Percentiles rank a stretch among this genome's conserved stretches.
Evolutionary conservation across 306 rosid genomes (phyloP).

Genomic region (Vigna unguiculata): DNA sequence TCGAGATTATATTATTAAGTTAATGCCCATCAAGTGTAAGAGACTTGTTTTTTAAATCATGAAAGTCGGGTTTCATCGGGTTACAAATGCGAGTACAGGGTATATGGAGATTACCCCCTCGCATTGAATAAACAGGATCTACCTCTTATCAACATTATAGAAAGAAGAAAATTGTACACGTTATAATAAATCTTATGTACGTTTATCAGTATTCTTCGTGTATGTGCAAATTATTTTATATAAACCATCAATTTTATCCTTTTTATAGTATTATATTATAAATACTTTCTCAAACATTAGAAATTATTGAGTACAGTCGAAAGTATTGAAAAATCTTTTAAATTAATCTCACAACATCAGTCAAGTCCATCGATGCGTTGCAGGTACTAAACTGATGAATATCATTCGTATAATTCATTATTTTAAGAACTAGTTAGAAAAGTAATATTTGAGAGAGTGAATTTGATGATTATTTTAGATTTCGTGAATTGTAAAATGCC

Average conservation of each 20-base stretch:
- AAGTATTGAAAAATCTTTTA: not conserved
- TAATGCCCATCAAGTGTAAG: slow-evolving; percentile 19
- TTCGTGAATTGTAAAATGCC: not conserved
- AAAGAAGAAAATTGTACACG: not conserved
- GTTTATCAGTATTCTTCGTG: not conserved
- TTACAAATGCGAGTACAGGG: not conserved
- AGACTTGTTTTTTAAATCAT: not conserved
- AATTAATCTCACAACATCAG: not conserved
- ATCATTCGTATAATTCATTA: no score
- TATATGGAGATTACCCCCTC: not conserved
- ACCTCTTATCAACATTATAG: not conserved
- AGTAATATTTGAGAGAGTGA: no score
- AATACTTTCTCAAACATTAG: not conserved
- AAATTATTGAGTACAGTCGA: no score
- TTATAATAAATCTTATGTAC: no score
- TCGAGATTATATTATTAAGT: slow-evolving; percentile 9
- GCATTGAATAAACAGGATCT: slow-evolving; percentile 14
- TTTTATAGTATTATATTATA: no score
- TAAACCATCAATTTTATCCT: no score
- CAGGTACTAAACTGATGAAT: not conserved
- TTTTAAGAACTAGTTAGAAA: no score
- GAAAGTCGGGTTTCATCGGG: slow-evolving; percentile 10
- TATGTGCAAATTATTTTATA: not conserved
- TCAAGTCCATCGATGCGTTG: no score
- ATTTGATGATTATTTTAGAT: no score